Evolutionary conservation across 176 grass and related monocot genomes (phyloP).

Genomic region (Musa troglodytarum): DNA sequence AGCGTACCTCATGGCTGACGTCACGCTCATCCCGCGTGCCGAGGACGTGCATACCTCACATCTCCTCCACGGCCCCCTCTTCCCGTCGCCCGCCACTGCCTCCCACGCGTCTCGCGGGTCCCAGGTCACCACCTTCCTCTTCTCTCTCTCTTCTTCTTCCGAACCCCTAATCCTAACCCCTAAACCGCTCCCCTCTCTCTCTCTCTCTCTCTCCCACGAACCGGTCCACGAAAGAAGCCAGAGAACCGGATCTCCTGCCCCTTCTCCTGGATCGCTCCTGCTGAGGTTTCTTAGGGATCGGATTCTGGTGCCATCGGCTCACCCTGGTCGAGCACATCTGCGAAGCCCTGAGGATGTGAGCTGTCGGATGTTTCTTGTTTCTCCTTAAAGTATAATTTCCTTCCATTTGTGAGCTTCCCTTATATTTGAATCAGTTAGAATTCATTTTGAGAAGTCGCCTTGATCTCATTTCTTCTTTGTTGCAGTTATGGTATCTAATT

Average conservation of each 20-base stretch:
- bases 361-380: background rate
- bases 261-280: background rate
- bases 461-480: background rate
- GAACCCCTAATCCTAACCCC: background rate
- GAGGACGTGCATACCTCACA: too few relatives aligned
- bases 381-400: background rate
- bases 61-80: too few relatives aligned
- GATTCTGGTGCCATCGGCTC: background rate
- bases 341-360: background rate
- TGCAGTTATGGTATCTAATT: background rate
- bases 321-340: background rate
- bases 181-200: background rate
- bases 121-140: too few relatives aligned
- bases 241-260: background rate
- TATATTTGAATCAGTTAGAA: background rate
- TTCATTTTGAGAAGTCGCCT: background rate
- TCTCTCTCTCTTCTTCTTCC: background rate
- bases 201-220: too few relatives aligned
- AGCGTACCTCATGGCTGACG: too few relatives aligned
- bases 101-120: too few relatives aligned
- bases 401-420: background rate
- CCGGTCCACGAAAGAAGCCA: too few relatives aligned
- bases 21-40: too few relatives aligned
- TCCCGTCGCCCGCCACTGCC: too few relatives aligned
- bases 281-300: background rate